These are phyloP conservation scores for Sporothrix luriei DNA, from an alignment of 2,329 filamentous ascomycete species.

Conservation along the genomic window DNA sequence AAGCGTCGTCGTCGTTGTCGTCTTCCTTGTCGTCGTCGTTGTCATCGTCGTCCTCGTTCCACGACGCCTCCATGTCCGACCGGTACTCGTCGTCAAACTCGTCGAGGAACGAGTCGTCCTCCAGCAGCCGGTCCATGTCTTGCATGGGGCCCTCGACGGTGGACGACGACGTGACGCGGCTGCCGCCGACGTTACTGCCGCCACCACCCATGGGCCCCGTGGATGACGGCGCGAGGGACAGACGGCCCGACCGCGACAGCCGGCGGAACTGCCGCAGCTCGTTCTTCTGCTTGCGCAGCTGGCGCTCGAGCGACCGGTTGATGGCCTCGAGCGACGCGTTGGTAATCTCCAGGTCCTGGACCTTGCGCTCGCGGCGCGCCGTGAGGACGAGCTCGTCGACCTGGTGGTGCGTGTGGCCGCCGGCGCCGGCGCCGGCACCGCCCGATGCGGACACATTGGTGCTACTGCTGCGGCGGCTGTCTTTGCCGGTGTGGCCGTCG, in stretches of 20 bases:
- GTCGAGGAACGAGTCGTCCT: constrained; percentile 34
- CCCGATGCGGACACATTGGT: constrained; percentile 4
- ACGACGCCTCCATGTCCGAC: constrained; percentile 40
- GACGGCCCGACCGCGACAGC: constrained; percentile 76
- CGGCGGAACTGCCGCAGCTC: constrained; percentile 84
- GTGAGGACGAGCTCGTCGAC: constrained; percentile 80
- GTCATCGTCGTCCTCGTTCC: constrained; percentile 46
- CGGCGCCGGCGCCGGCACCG: not conserved
- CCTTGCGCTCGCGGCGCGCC: constrained; percentile 88
- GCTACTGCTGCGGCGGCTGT: constrained; percentile 22
- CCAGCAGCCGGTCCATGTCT: constrained; percentile 51
- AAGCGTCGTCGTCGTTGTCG: not conserved
- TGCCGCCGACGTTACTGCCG: constrained; percentile 41
- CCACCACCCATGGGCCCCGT: not conserved
- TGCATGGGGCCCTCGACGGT: constrained; percentile 47
- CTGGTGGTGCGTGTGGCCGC: constrained; percentile 56
- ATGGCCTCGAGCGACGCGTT: constrained; percentile 95
- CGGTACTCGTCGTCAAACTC: constrained; percentile 43
- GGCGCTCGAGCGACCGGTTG: constrained; percentile 87
- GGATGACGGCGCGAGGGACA: constrained; percentile 55
- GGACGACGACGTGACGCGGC: constrained; percentile 51
- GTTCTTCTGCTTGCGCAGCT: constrained; percentile 85
- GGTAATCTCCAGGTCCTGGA: constrained; percentile 93
- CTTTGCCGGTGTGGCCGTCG: constrained; percentile 37
- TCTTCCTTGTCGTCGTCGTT: constrained; percentile 33